Evolutionary conservation across 495 filamentous ascomycete species (phyloP).

Genomic region (Lasiosphaeriaceae sp.): DNA sequence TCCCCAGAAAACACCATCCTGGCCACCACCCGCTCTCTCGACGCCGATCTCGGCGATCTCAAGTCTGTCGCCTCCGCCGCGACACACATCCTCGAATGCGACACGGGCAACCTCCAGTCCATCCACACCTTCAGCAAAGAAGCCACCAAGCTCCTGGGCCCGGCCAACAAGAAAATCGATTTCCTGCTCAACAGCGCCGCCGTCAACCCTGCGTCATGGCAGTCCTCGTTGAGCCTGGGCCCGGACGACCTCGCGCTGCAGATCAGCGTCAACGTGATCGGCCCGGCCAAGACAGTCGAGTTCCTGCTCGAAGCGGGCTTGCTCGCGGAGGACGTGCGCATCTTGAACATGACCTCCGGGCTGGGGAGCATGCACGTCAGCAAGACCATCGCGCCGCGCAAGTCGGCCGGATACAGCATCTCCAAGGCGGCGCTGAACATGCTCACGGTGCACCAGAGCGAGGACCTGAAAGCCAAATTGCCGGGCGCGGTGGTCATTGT

Average conservation of each 20-base stretch:
- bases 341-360: conserved; percentile 39
- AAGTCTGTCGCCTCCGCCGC: conserved; percentile 22
- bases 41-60: conserved; percentile 29
- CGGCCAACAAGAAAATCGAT: conserved; percentile 32
- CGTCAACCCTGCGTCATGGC: conserved; percentile 30
- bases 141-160: conserved; percentile 17
- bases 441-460: conserved; percentile 39
- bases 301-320: conserved; percentile 22
- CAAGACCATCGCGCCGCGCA: conserved; percentile 4
- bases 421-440: conserved; percentile 42
- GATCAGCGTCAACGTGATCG: conserved; percentile 38
- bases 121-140: conserved; percentile 31
- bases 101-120: conserved; percentile 30
- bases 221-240: conserved; percentile 34
- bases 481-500: conserved; percentile 45
- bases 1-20: conserved; percentile 45
- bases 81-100: conserved; percentile 44
- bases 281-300: conserved; percentile 36
- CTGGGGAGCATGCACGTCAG: conserved; percentile 26
- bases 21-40: conserved; percentile 41
- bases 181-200: conserved; percentile 44
- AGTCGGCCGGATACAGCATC: conserved; percentile 35
- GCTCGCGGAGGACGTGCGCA: conserved; percentile 21
- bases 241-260: conserved; percentile 27
- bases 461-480: conserved; percentile 27